Evolutionary conservation across 2,329 filamentous ascomycete genomes (phyloP).

Genomic region (Neonectria punicea): DNA sequence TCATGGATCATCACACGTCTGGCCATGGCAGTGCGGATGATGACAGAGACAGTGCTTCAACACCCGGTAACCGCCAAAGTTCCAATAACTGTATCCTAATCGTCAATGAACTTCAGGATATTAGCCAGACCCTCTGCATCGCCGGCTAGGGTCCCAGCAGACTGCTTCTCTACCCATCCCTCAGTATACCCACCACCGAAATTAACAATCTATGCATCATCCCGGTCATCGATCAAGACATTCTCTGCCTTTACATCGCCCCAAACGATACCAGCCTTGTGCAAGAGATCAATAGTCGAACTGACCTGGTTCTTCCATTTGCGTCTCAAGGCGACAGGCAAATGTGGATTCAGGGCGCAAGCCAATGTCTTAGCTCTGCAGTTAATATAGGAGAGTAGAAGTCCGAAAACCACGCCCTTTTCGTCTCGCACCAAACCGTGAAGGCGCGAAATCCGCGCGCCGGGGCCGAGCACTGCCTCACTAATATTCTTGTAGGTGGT

Average conservation of each 20-base stretch:
- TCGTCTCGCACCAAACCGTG: conserved; percentile 4
- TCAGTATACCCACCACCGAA: conserved; percentile 11
- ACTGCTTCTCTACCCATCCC: not conserved
- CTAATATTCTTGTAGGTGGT: too few relatives aligned
- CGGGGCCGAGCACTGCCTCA: too few relatives aligned
- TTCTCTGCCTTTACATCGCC: conserved; percentile 9
- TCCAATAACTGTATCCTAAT: too few relatives aligned
- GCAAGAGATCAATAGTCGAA: not conserved
- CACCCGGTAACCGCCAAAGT: too few relatives aligned
- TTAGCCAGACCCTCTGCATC: too few relatives aligned
- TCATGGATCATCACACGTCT: too few relatives aligned
- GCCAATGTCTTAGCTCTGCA: conserved; percentile 13
- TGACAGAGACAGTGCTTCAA: too few relatives aligned
- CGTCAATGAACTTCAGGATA: too few relatives aligned
- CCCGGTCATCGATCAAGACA: not conserved
- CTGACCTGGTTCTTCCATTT: not conserved
- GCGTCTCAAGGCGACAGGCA: not conserved
- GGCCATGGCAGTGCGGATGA: too few relatives aligned
- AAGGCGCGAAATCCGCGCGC: too few relatives aligned
- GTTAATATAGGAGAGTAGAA: conserved; percentile 34
- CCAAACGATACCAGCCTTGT: conserved; percentile 2
- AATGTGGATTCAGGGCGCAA: conserved; percentile 12
- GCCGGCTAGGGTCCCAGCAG: not conserved
- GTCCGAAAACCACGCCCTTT: conserved; percentile 15
- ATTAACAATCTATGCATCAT: conserved; percentile 4